Evolutionary conservation across 768 basidiomycete species (phyloP).

Genomic region (Mycena leptocephala): DNA sequence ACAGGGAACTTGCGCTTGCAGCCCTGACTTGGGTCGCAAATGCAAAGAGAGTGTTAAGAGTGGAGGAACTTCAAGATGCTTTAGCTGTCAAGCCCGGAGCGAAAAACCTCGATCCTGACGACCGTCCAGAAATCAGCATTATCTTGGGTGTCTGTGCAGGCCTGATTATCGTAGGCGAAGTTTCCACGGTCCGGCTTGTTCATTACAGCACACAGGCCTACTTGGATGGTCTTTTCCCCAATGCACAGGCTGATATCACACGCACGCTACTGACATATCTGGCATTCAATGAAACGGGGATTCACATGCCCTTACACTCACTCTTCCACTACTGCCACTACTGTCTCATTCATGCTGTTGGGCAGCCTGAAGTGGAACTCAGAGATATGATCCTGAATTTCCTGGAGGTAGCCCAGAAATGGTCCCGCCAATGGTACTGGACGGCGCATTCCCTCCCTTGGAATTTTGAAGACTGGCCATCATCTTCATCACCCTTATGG

Average conservation of each 20-base stretch:
- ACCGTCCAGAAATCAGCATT: no score
- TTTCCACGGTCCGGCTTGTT: neutral
- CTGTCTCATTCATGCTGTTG: neutral
- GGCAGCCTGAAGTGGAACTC: neutral
- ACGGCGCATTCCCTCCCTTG: neutral
- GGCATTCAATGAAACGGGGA: neutral
- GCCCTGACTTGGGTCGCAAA: neutral
- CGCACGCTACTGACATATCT: neutral
- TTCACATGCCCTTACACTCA: neutral
- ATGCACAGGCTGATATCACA: neutral
- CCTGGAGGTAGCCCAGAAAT: neutral
- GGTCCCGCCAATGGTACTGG: neutral
- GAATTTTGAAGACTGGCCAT: neutral
- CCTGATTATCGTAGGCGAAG: neutral
- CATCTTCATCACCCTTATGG: neutral
- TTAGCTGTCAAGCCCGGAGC: neutral
- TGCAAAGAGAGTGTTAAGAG: neutral
- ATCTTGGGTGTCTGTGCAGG: neutral
- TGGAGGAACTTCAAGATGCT: neutral
- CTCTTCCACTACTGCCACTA: neutral
- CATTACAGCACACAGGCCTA: neutral
- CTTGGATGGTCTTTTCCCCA: neutral
- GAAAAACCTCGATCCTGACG: neutral
- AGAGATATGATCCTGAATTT: neutral
- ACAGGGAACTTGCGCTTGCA: neutral